Evolutionary conservation across 805 yeast species (phyloP), one percentile per base, ranked within the genome.

Genomic region (Sugiyamaella mastotermitis): DNA sequence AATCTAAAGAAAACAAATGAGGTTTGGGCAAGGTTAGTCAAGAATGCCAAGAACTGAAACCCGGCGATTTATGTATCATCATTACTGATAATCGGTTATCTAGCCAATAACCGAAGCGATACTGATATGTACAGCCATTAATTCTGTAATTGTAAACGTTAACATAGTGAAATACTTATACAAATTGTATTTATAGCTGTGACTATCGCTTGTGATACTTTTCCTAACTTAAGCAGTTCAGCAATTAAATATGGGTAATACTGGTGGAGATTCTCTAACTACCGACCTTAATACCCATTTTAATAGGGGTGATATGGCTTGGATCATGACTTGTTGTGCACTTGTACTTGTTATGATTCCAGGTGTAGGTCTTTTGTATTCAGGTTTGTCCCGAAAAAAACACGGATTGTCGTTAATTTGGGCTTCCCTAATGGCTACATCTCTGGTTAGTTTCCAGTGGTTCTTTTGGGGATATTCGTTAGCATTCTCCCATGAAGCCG

Each of bases 401-500:
- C 97, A 92, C 55, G 95, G 97, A n/a, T 67, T 92, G 39, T 84
- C 97, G 5, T 69, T 92, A 37, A 66, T 92, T 37, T 92, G 97
- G 97, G 92, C 95, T 17, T 80, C 95, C 5, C 66, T 92, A 57
- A 87, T 86, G 83, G 86, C 94, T 14, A 78, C 78, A 15, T 79
- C 92, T 50, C 68, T 90, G 23, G 78, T 87, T 5, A 65, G 83
- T 1, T 86, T 92, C 74, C 96, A 92, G 62, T 90, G 98, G 97
- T 92, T 87, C 64, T 88, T 87, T 69, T 87, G 97, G 96, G 98
- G 97, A 46, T 90, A 83, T 63, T 84, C 97, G 10, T 71, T 92
- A 41, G 80, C 86, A 13, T 90, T 90, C 60, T 71, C 90, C 18
- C 84, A 80, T 57, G 65, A 70, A 41, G 78, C 76, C 11, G 72